These are phyloP conservation scores for Chrysophaeum taylorii DNA, from an alignment of 352 stramenopile species.

Conservation along the genomic window DNA sequence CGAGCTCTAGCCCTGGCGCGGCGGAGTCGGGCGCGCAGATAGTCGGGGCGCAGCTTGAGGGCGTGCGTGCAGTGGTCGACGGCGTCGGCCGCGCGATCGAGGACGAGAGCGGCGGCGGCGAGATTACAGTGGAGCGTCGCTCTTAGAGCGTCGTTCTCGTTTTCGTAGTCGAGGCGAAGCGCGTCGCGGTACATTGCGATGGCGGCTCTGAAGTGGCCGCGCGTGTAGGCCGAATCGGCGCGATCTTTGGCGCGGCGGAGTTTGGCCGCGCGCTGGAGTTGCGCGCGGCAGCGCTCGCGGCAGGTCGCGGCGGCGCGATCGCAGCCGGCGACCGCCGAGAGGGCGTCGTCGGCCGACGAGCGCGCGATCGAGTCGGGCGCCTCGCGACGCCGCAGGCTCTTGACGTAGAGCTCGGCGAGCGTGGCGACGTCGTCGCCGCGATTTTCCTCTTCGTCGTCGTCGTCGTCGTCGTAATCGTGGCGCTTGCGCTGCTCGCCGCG, in stretches of 20 bases:
- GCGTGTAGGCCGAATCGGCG: conserved; percentile 9
- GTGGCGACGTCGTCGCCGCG: background rate
- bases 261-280: background rate
- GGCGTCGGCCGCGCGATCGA: background rate
- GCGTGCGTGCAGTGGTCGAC: background rate
- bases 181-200: conserved; percentile 10
- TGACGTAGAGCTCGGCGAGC: background rate
- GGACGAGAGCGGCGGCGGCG: background rate
- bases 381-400: background rate
- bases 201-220: conserved; percentile 7
- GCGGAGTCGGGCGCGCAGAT: background rate
- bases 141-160: background rate
- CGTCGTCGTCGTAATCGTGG: too few species aligned
- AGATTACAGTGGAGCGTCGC: conserved; percentile 11
- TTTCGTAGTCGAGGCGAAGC: background rate
- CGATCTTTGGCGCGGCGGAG: background rate
- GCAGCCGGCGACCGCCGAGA: background rate
- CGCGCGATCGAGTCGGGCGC: background rate
- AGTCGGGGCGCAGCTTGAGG: background rate
- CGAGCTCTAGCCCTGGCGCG: background rate
- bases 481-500: too few species aligned
- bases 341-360: background rate
- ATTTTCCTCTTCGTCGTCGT: too few species aligned
- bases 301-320: background rate
- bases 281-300: background rate